Evolutionary conservation across 805 yeast species (phyloP).

Genomic region (Yamadazyma nakazawae): DNA sequence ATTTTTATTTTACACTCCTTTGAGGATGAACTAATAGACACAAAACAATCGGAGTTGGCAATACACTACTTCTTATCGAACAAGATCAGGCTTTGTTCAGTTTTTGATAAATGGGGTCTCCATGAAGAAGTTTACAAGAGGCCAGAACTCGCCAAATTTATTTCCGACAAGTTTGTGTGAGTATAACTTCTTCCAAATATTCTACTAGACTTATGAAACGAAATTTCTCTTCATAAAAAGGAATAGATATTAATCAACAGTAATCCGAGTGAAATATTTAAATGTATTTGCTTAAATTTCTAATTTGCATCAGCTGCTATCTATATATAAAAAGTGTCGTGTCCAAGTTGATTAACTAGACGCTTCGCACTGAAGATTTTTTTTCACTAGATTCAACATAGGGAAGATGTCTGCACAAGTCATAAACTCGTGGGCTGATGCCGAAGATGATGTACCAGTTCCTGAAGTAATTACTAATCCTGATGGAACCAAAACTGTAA

Average conservation of each 20-base stretch:
- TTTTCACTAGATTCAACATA: constrained; percentile 1
- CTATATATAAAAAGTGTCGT: neutral
- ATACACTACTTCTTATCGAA: constrained; percentile 26
- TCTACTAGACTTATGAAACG: neutral
- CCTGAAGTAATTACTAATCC: constrained; percentile 73
- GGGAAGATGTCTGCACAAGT: constrained; percentile 29
- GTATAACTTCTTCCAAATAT: neutral
- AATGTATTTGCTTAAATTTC: too few species aligned
- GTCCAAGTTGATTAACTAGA: neutral
- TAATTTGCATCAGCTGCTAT: neutral
- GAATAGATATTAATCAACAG: neutral
- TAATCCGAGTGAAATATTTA: too few species aligned
- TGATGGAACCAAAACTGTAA: constrained; percentile 88
- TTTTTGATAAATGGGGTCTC: constrained; percentile 45
- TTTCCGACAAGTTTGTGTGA: neutral
- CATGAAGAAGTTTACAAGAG: constrained; percentile 64
- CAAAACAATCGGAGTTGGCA: constrained; percentile 47
- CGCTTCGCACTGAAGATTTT: constrained; percentile 10
- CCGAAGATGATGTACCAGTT: constrained; percentile 66
- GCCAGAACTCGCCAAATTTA: constrained; percentile 30
- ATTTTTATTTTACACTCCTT: constrained; percentile 55
- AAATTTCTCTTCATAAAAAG: neutral
- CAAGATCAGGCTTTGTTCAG: constrained; percentile 1
- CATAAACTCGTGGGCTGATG: constrained; percentile 66
- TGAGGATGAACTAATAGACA: constrained; percentile 61